Evolutionary conservation across 768 basidiomycete genomes (phyloP), one percentile per base, ranked within the genome.

Genomic region (Tremella fuciformis): DNA sequence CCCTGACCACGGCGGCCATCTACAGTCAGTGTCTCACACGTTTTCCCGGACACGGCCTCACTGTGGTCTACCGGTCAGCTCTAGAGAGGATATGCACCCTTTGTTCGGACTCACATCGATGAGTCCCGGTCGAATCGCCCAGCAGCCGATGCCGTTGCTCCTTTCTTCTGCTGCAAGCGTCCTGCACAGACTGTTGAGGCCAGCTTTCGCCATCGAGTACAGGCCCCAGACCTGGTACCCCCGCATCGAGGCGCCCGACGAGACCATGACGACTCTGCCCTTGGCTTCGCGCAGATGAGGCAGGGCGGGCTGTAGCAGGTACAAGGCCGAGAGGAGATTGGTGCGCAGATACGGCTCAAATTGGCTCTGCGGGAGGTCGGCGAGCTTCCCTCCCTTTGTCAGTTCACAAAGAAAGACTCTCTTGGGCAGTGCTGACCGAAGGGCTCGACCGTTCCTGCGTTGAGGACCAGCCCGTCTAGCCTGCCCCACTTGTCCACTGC

Each of bases 91-190:
- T 47, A 22, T 15, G 15, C 8, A 13, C 15, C 19, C 16, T 22
- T 16, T 8, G 3, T n/a, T 13, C 25, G 22, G 29, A 65, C 75
- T 64, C 57, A 76, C 75, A 59, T 93, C 85, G 24, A 96, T 90
- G 77, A 86, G 86, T 13, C 93, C 93, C 0, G 93, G 93, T 2
- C 91, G 84, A 1, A 96, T 66, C 15, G 92, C 87, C 29, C 93
- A 82, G 2, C 85, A 84, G 8, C 82, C 80, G 38, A 96, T 79
- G 15, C 51, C 51, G 55, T 60, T 48, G 24, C 81, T 79, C n/a
- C 84, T 84, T 74, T 96, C 91, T 74, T 96, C 93, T 65, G 83
- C 83, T 16, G 86, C 88, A 18, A 94, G 79, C 0, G 91, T 94
- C 76, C 91, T 91, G 38, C 84, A 85, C 42, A 96, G 79, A 19